Base-by-base conservation (phyloP, 2,329 filamentous ascomycete genomes). In the Diaporthe humulicola region DNA sequence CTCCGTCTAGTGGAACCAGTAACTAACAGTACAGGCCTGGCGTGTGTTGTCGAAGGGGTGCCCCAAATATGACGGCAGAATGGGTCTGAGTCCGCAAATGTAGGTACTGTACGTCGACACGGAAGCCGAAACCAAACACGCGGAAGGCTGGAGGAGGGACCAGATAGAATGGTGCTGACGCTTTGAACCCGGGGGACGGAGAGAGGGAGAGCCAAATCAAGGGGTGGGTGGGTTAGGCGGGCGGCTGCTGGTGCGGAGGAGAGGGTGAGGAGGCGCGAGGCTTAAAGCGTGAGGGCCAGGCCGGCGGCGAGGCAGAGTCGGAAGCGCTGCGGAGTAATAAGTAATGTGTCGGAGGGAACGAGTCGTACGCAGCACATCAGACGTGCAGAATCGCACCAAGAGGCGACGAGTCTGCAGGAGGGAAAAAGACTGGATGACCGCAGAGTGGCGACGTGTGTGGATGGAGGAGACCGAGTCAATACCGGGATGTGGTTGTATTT, bases 351-450 rank as follows among this genome's bases (percentile, higher is more conserved):
- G 25, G 38, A 56, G 64, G 64, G 64, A 74, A 72, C 72, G 72
- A 74, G 66, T 75, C 67, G 74, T 71, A 74, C 57, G 28, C 64
- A 67, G 33, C 15, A 67, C 70, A 70, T 73, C 73, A 73, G 70
- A 75, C 70, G 70, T 56, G 64, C 64, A 52, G 64, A 67, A 38
- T 52, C 45, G 25, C 54, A 61, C 25, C 30, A 36, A 60, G 71
- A 75, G 69, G 42, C 69, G 40, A 64, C 42, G 25, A 42, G 5
- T 71, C 54, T 71, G 45, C 70, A 72, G 54, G 61, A 66, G 33
- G 17, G 33, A 19, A 60, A 60, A 50, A 70, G 66, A 71, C 48
- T 71, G 38, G 67, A 69, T 74, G 67, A 74, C 50, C 71, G 58
- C 66, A 71, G 71, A 45, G 66, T 56, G 66, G 45, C 57, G 28